Percentiles rank a stretch among this genome's conserved stretches.
phyloP scores from a whole-genome alignment of 331 rosid species.

The Prunus yedoensis region DNA sequence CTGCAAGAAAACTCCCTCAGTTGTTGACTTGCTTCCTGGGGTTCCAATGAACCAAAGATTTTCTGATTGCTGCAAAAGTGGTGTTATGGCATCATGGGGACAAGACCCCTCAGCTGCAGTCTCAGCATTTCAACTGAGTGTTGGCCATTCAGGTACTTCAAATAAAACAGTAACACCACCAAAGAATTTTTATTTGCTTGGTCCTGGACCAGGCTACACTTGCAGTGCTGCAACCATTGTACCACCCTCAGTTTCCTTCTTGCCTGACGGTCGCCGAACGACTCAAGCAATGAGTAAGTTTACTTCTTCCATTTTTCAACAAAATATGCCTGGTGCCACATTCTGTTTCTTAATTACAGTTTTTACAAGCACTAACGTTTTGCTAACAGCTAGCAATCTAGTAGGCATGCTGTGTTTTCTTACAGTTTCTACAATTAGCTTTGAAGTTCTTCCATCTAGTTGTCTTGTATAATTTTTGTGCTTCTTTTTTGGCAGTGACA shows the following conservation, averaged over 20 bases:
- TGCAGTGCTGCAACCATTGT: constrained; percentile 18
- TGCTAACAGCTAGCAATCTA: no score
- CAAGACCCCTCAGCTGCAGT: constrained; percentile 29
- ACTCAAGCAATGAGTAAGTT: constrained; percentile 32
- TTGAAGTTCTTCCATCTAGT: neutral
- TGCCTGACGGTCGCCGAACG: constrained; percentile 17
- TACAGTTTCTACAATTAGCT: no score
- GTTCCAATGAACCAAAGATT: constrained; percentile 26
- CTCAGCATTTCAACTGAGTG: constrained; percentile 33
- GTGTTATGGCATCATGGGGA: constrained; percentile 33
- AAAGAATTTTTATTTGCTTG: constrained; percentile 17
- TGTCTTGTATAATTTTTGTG: neutral
- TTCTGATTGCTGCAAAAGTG: constrained; percentile 37
- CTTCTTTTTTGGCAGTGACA: constrained; percentile 34
- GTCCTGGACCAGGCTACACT: constrained; percentile 30
- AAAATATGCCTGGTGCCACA: neutral
- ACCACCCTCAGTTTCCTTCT: constrained; percentile 11
- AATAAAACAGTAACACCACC: constrained; percentile 28
- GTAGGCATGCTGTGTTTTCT: no score
- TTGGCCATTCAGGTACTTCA: constrained; percentile 29
- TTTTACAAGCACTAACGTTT: no score
- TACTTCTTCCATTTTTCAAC: neutral
- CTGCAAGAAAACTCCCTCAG: constrained; percentile 33
- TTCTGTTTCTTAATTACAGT: neutral
- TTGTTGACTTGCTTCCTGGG: constrained; percentile 39